phyloP scores from a whole-genome alignment of 139 green algal species.

The Diplosphaera chodatii region DNA sequence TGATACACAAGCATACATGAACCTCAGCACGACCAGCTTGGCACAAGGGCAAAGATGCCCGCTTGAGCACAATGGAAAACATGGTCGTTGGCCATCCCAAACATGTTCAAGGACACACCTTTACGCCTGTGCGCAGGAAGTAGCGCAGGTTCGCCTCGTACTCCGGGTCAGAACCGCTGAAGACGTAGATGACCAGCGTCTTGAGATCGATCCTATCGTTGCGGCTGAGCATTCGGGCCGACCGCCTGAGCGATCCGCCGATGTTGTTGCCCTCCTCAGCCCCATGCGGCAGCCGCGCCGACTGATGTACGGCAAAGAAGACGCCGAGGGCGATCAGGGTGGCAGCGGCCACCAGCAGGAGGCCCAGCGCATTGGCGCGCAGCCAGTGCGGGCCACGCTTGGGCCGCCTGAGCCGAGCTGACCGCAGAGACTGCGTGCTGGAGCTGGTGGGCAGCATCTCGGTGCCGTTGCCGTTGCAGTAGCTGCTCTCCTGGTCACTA shows the following conservation, averaged over 20 bases:
- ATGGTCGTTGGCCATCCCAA: too few relatives aligned
- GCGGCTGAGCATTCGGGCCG: background rate
- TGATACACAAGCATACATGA: too few relatives aligned
- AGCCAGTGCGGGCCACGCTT: background rate
- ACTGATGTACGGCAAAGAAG: background rate
- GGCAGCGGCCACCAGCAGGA: background rate
- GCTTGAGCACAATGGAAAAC: too few relatives aligned
- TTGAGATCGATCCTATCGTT: background rate
- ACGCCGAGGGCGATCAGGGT: background rate
- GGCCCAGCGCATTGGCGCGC: background rate
- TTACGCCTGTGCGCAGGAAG: conserved; percentile 57
- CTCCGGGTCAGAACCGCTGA: conserved; percentile 58
- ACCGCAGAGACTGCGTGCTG: background rate
- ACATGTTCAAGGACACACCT: too few relatives aligned
- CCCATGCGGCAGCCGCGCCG: background rate
- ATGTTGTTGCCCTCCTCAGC: too few relatives aligned
- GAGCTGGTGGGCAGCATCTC: background rate
- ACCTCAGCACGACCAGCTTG: too few relatives aligned
- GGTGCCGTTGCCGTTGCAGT: too few relatives aligned
- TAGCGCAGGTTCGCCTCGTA: conserved; percentile 59
- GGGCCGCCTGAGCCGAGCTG: background rate
- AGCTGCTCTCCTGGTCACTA: background rate
- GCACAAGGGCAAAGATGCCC: too few relatives aligned
- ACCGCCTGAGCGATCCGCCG: background rate
- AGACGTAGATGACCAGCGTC: conserved; percentile 67